Evolutionary conservation across 192 early-diverging fungal genomes (phyloP).

Genomic region (Oehlia diaphana): DNA sequence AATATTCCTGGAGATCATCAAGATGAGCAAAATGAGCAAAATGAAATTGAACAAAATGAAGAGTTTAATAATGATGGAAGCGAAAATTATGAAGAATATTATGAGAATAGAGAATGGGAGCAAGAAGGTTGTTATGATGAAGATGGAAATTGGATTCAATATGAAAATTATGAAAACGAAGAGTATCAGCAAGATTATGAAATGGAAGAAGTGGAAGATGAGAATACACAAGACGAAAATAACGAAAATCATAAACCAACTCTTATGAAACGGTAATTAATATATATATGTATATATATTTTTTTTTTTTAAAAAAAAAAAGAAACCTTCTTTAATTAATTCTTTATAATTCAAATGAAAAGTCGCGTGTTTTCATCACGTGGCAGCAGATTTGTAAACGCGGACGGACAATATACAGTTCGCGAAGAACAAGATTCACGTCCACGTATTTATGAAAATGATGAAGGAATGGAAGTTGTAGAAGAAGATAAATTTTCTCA

Average conservation of each 20-base stretch:
- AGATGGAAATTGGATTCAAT: background rate
- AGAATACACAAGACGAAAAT: background rate
- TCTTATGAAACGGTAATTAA: slow-evolving; percentile 18
- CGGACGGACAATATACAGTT: slow-evolving; percentile 9
- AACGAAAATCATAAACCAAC: background rate
- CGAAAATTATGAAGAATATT: slow-evolving; percentile 21
- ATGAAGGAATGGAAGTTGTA: slow-evolving; percentile 38
- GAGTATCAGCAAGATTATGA: slow-evolving; percentile 3
- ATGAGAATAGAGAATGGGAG: background rate
- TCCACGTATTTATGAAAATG: background rate
- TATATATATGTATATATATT: background rate
- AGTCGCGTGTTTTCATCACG: slow-evolving; percentile 1
- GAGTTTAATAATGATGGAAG: background rate
- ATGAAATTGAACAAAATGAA: background rate
- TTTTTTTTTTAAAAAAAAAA: background rate
- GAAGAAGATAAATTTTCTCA: slow-evolving; percentile 38
- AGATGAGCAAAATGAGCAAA: background rate
- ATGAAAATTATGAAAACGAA: background rate
- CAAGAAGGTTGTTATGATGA: background rate
- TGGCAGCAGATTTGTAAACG: slow-evolving; percentile 11
- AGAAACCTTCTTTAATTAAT: background rate
- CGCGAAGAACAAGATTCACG: background rate
- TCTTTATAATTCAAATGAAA: background rate
- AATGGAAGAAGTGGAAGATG: background rate
- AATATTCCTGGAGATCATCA: background rate